Conservation (phyloP, 2,329 filamentous ascomycete species). For the Fusarium sulawesiense region DNA sequence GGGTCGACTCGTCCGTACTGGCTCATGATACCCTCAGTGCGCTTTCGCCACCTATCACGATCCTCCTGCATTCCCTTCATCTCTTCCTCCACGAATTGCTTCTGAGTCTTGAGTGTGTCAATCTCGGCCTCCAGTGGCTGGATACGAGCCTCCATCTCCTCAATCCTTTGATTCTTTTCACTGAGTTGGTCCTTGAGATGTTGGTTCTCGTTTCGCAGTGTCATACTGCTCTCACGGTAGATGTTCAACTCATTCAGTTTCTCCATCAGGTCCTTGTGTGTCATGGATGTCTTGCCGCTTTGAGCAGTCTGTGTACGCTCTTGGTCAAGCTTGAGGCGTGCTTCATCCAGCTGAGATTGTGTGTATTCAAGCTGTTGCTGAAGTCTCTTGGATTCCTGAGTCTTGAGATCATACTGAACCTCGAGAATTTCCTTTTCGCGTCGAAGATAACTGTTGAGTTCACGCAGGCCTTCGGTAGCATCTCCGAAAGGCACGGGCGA, state of each 20-base stretch:
- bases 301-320: slow-evolving; percentile 83
- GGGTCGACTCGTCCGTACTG: slow-evolving; percentile 97
- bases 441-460: slow-evolving; percentile 90
- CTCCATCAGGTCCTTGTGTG: slow-evolving; percentile 90
- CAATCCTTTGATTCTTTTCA: slow-evolving; percentile 79
- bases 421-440: slow-evolving; percentile 98
- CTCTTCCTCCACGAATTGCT: slow-evolving; percentile 85
- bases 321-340: slow-evolving; percentile 88
- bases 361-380: slow-evolving; percentile 91
- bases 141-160: slow-evolving; percentile 79
- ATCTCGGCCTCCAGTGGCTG: slow-evolving; percentile 85
- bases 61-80: slow-evolving; percentile 90
- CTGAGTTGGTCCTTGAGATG: slow-evolving; percentile 80
- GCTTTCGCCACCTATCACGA: slow-evolving; percentile 94
- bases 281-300: slow-evolving; percentile 76
- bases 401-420: slow-evolving; percentile 91
- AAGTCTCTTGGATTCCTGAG: slow-evolving; percentile 86
- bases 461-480: slow-evolving; percentile 81
- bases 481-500: slow-evolving; percentile 65
- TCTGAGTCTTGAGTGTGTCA: slow-evolving; percentile 82
- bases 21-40: slow-evolving; percentile 92
- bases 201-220: slow-evolving; percentile 86
- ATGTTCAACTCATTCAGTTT: slow-evolving; percentile 96
- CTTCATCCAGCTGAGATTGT: slow-evolving; percentile 88
- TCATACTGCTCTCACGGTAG: slow-evolving; percentile 93